A percentile compares a stretch with the other conserved stretches of the same genome.
These are phyloP conservation scores for Globisporangium iwayamae DNA, from an alignment of 352 stramenopile genomes.

Conservation along the genomic window DNA sequence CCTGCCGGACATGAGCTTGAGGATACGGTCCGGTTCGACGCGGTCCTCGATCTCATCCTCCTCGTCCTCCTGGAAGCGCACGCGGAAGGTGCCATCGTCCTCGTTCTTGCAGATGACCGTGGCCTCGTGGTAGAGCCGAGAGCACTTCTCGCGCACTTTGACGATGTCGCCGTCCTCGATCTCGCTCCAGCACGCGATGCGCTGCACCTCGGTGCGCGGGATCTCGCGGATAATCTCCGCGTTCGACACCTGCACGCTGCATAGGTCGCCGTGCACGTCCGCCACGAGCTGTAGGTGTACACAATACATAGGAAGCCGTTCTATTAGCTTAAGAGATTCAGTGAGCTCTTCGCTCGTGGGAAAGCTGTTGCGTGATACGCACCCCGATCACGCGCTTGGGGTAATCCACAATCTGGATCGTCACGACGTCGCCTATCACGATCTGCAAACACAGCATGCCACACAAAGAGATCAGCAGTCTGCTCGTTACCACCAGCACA, in stretches of 20 bases:
- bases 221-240: constrained; percentile 41
- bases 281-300: constrained; percentile 34
- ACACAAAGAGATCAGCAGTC: neutral
- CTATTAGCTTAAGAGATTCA: too few relatives aligned
- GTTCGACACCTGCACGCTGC: constrained; percentile 53
- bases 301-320: constrained; percentile 3
- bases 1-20: constrained; percentile 66
- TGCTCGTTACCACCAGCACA: too few relatives aligned
- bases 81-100: constrained; percentile 55
- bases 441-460: constrained; percentile 26
- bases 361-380: neutral
- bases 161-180: constrained; percentile 61
- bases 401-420: constrained; percentile 39
- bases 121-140: constrained; percentile 57
- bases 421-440: constrained; percentile 58
- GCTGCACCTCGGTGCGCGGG: constrained; percentile 36
- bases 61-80: constrained; percentile 51
- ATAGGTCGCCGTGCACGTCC: constrained; percentile 40
- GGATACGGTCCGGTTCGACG: constrained; percentile 33
- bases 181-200: constrained; percentile 61
- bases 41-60: constrained; percentile 59
- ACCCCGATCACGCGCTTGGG: constrained; percentile 58
- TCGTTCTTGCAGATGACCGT: constrained; percentile 42
- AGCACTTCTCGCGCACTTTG: constrained; percentile 63
- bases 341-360: neutral